These are phyloP conservation scores for Hymenotorrendiella dingleyae DNA, from an alignment of 2,329 filamentous ascomycete species.

Conservation along the genomic window DNA sequence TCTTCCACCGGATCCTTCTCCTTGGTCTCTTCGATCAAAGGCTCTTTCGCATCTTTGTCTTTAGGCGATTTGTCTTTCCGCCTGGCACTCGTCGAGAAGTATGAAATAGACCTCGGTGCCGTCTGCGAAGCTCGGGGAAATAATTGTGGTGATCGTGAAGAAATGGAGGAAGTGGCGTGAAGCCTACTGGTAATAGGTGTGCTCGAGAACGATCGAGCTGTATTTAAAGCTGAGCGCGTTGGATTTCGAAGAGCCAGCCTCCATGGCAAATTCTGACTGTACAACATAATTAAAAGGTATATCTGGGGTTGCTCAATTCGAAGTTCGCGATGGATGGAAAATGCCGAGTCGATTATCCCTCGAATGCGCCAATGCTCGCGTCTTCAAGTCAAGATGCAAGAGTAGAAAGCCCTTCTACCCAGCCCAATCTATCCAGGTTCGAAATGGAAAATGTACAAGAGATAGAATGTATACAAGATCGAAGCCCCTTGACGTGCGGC, in stretches of 20 bases:
- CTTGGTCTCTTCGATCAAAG: slow-evolving; percentile 36
- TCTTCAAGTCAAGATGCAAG: no score
- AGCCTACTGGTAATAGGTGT: slow-evolving; percentile 15
- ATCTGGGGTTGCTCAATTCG: no score
- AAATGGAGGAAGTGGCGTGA: slow-evolving; percentile 16
- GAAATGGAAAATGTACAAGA: slow-evolving; percentile 3
- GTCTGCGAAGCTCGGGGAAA: slow-evolving; percentile 53
- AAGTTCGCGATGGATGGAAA: no score
- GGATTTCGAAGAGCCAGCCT: slow-evolving; percentile 43
- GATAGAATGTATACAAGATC: background rate
- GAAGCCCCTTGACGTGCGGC: background rate
- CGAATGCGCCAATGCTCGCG: slow-evolving; percentile 5
- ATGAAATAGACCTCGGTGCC: slow-evolving; percentile 43
- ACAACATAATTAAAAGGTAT: slow-evolving; percentile 59
- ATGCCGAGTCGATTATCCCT: background rate
- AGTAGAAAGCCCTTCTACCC: background rate
- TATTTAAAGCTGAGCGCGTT: slow-evolving; percentile 12
- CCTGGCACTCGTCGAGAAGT: slow-evolving; percentile 41
- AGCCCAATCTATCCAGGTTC: background rate
- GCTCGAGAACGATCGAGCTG: slow-evolving; percentile 9
- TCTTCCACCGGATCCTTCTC: slow-evolving; percentile 35
- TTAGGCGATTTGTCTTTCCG: slow-evolving; percentile 36
- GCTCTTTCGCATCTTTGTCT: slow-evolving; percentile 35
- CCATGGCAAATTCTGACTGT: slow-evolving; percentile 60
- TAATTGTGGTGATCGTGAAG: slow-evolving; percentile 25